Conservation (phyloP, 1,284 basidiomycete species). For the Irpex lacteus region DNA sequence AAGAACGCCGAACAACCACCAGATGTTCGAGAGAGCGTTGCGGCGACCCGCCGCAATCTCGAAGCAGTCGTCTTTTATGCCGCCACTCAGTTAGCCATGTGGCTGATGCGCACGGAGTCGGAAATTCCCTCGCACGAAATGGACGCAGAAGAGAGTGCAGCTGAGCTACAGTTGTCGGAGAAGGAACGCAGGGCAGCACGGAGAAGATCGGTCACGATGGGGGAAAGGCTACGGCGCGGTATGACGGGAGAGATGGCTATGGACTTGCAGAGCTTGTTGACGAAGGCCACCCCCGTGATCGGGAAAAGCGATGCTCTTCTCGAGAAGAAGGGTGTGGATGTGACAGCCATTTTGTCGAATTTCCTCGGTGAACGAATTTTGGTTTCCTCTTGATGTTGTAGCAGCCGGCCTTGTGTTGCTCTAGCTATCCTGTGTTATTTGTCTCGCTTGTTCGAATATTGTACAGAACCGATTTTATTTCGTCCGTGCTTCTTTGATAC, state of each 20-base stretch:
- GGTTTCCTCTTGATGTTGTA: constrained; percentile 14
- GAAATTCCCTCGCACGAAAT: constrained; percentile 45
- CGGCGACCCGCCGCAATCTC: constrained; percentile 55
- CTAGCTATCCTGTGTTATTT: constrained; percentile 3
- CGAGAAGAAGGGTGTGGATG: constrained; percentile 42
- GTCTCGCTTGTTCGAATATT: background rate
- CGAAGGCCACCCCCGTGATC: constrained; percentile 59
- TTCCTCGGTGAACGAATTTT: constrained; percentile 65
- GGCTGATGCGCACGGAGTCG: constrained; percentile 67
- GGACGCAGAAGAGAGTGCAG: constrained; percentile 32
- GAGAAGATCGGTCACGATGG: constrained; percentile 49
- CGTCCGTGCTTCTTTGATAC: no score
- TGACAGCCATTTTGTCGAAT: constrained; percentile 54
- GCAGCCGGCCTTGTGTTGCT: background rate
- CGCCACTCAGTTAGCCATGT: constrained; percentile 74
- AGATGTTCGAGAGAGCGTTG: constrained; percentile 54
- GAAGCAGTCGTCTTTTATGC: constrained; percentile 75
- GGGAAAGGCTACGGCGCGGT: constrained; percentile 64
- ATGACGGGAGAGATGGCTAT: constrained; percentile 77
- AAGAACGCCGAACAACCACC: constrained; percentile 41
- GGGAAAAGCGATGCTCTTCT: constrained; percentile 50
- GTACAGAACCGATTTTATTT: no score
- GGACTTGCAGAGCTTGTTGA: constrained; percentile 67
- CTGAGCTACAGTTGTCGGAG: constrained; percentile 20
- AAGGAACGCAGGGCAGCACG: constrained; percentile 40